phyloP scores from a whole-genome alignment of 73 alveolate genomes.

The Paramecium pentaurelia region DNA sequence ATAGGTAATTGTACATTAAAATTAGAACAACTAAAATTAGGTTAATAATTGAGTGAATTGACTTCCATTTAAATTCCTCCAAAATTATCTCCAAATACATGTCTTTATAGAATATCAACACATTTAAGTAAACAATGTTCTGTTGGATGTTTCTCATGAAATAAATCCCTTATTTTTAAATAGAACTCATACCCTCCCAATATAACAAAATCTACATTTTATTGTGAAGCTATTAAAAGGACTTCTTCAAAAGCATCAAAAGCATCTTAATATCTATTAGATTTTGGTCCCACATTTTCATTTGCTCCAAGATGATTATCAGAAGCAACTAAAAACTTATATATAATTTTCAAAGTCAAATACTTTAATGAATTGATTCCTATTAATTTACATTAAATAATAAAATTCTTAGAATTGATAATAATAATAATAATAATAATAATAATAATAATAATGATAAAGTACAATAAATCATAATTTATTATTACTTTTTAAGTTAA shows the following conservation, averaged over 20 bases:
- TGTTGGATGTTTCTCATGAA: constrained; percentile 94
- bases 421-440: not conserved
- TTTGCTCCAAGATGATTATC: constrained; percentile 95
- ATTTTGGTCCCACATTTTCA: constrained; percentile 75
- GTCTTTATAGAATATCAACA: constrained; percentile 75
- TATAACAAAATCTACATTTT: constrained; percentile 76
- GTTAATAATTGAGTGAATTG: constrained; percentile 73
- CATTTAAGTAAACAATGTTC: constrained; percentile 75
- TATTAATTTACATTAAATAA: not conserved
- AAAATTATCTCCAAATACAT: constrained; percentile 87
- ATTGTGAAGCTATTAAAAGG: constrained; percentile 65
- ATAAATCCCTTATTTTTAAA: constrained; percentile 68
- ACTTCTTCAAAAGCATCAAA: constrained; percentile 93
- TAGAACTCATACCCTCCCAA: constrained; percentile 80
- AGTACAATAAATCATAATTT: not conserved
- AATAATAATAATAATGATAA: not conserved
- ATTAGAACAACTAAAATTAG: constrained; percentile 80
- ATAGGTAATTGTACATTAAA: constrained; percentile 88
- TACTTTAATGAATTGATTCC: not conserved
- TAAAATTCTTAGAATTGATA: not conserved
- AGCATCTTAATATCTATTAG: constrained; percentile 86
- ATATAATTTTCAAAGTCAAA: constrained; percentile 22
- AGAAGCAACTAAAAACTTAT: constrained; percentile 86
- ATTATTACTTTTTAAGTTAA: not conserved
- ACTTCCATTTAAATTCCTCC: constrained; percentile 60